Base-by-base conservation (phyloP, 208 protist genomes). In the Wallacemonas collosoma region DNA sequence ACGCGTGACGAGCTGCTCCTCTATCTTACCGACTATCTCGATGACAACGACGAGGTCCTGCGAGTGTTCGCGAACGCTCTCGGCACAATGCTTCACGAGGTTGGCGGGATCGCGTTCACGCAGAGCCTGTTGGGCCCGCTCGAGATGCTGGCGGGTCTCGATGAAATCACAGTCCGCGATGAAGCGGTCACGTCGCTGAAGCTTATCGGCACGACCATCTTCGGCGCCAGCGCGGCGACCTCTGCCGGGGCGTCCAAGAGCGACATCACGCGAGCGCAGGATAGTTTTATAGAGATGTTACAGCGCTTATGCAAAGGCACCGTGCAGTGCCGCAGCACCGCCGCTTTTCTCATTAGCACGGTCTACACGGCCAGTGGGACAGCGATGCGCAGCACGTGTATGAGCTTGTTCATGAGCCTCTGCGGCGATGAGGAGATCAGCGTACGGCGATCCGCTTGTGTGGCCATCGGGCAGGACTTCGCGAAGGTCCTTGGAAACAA, bases 1-100 rank as follows among this genome's bases (percentile, higher is more conserved):
- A 99, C 98, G 0, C 85, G 98, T 43, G 81, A 94, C 26, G 98
- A 99, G 80, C 88, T 99, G 14, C 85, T 99, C 6, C 95, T 98
- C 36, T 99, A 99, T 77, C 86, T 99, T 12, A 98, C 96, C 44
- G 98, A 98, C 97, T 94, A 94, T 63, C 89, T 99, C 39, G 98
- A 99, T 69, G 98, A 99, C 81, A 98, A 99, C 82, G 98, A 99
- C 75, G 98, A 99, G 79, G 98, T 99, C 17, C 83, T 99, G 43
- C 89, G 98, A 3, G 98, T 98, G 5, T 88, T 99, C 44, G 97
- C 98, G 2, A 98, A 99, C 71, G 95, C 99, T 62, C 81, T 99
- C 5, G 98, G 97, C 26, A 98, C 98, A 55, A 98, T 99, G 89
- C 89, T 99, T 39, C 86, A 95, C 2, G 91, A 98, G 72, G 97